phyloP scores from a whole-genome alignment of 495 filamentous ascomycete species.

The Podospora didyma region DNA sequence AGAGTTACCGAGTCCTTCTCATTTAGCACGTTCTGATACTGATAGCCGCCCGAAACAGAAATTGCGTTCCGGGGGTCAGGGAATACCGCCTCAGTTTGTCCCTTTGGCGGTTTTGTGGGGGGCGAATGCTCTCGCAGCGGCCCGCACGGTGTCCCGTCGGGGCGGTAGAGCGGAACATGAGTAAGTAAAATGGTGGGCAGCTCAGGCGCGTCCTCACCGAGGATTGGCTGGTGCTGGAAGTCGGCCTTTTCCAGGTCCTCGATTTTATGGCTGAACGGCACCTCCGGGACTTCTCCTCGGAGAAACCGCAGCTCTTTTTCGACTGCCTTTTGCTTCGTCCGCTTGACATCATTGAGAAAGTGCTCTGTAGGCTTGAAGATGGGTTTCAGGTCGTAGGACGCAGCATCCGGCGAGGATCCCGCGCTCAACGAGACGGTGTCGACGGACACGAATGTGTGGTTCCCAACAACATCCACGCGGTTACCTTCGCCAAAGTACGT shows the following conservation, averaged over 20 bases:
- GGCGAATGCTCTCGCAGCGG: conserved; percentile 82
- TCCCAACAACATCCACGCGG: conserved; percentile 82
- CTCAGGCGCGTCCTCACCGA: conserved; percentile 41
- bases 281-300: conserved; percentile 43
- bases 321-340: conserved; percentile 48
- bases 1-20: conserved; percentile 67
- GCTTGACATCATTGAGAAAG: conserved; percentile 65
- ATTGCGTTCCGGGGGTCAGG: conserved; percentile 79
- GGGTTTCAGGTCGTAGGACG: conserved; percentile 41
- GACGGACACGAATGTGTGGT: conserved; percentile 91
- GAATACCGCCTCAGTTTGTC: conserved; percentile 47
- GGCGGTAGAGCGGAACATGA: conserved; percentile 85
- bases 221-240: conserved; percentile 33
- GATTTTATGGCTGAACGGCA: conserved; percentile 49
- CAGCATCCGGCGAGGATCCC: conserved; percentile 34
- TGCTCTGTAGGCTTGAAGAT: conserved; percentile 75
- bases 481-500: conserved; percentile 88
- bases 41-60: conserved; percentile 70
- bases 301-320: conserved; percentile 51
- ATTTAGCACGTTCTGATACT: conserved; percentile 93
- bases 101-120: conserved; percentile 58
- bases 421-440: conserved; percentile 86
- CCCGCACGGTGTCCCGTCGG: conserved; percentile 79
- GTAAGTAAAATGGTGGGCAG: conserved; percentile 83
- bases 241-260: conserved; percentile 43